phyloP scores from a whole-genome alignment of 1,284 basidiomycete species.

The Neonothopanus nambi region DNA sequence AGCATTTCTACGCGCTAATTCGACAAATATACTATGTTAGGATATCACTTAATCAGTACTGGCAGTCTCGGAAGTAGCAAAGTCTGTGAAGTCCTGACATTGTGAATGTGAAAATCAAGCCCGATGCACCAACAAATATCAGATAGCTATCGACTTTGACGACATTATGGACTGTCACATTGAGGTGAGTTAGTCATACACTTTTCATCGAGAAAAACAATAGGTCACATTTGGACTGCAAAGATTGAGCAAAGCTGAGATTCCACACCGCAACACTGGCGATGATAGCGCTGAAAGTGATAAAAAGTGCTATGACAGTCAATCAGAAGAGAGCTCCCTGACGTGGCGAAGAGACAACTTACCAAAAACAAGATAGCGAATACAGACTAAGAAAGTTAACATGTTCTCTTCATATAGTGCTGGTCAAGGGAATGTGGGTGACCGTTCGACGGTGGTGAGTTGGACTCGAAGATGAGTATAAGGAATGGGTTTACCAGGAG shows the following conservation, averaged over 20 bases:
- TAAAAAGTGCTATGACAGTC: conserved; percentile 49
- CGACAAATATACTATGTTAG: conserved; percentile 54
- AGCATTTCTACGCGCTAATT: conserved; percentile 52
- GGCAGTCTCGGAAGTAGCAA: conserved; percentile 1
- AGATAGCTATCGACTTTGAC: conserved; percentile 58
- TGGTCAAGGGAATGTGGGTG: conserved; percentile 27
- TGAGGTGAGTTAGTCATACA: not conserved
- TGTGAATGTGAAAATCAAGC: conserved; percentile 57
- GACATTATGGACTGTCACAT: conserved; percentile 8
- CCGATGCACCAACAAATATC: conserved; percentile 59
- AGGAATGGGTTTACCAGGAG: no score
- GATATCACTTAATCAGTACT: conserved; percentile 4
- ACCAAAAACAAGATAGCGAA: conserved; percentile 57
- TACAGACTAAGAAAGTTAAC: conserved; percentile 35
- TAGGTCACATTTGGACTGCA: conserved; percentile 34
- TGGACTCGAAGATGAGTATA: conserved; percentile 9
- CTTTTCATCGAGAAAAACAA: not conserved
- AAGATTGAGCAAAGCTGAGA: conserved; percentile 45
- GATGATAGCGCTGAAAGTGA: conserved; percentile 64
- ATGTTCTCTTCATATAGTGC: conserved; percentile 20
- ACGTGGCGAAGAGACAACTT: conserved; percentile 18
- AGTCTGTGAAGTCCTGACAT: conserved; percentile 45
- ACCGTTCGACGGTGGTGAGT: conserved; percentile 31
- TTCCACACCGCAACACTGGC: conserved; percentile 74
- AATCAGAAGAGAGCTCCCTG: not conserved